Conservation (phyloP, 495 filamentous ascomycete genomes). For the Talaromyces stipitatus region DNA sequence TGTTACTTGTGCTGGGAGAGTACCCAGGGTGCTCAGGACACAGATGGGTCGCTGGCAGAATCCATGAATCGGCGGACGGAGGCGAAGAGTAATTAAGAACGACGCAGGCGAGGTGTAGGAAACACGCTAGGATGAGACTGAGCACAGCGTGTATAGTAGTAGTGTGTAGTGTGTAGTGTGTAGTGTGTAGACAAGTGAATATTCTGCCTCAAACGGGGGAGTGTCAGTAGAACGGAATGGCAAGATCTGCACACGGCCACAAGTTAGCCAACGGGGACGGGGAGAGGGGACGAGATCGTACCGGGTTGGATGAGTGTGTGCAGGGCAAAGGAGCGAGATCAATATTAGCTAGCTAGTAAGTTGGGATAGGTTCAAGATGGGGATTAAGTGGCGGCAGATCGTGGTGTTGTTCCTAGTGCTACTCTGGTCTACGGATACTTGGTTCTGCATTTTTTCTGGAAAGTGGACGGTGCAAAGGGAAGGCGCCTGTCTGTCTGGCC, state of each 20-base stretch:
- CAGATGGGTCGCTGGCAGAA: neutral
- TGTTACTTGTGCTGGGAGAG: neutral
- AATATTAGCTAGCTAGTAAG: too few species aligned
- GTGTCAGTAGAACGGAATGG: neutral
- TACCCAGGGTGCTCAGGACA: neutral
- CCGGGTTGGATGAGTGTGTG: neutral
- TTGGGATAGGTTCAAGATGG: neutral
- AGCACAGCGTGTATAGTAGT: neutral
- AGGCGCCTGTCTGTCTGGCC: neutral
- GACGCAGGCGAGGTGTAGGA: too few species aligned
- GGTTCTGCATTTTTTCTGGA: too few species aligned
- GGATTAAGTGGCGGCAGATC: neutral
- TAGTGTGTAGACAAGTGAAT: neutral
- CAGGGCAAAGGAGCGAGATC: too few species aligned
- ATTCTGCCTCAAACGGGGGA: neutral
- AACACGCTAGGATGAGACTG: too few species aligned
- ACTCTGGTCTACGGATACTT: too few species aligned
- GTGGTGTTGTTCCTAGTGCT: neutral
- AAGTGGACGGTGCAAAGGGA: neutral
- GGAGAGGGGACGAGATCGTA: neutral
- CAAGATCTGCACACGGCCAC: neutral
- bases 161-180: neutral
- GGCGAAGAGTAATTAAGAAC: too few species aligned
- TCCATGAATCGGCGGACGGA: too few species aligned
- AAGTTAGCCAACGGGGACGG: neutral